Evolutionary conservation across 768 basidiomycete genomes (phyloP), one percentile per base, ranked within the genome.

Genomic region (Xerocomellus intermedius): DNA sequence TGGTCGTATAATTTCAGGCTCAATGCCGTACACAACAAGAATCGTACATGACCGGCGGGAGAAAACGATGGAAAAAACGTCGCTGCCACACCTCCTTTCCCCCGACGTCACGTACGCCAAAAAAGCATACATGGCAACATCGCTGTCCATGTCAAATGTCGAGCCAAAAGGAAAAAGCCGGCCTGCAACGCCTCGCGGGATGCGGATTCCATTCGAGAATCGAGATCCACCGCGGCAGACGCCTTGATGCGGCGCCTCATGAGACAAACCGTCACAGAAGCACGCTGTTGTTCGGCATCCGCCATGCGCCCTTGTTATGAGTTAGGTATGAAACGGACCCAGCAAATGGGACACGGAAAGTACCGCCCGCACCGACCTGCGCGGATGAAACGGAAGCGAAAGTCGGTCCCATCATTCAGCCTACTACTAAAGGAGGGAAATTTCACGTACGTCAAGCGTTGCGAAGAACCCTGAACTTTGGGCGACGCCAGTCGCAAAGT

Each of bases 291-390:
- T n/a, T 39, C 50, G 42, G 47, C 47, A 42, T 48, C 19, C 24
- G 41, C 49, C 49, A 50, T 38, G 19, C 9, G 24, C 24, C 33
- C 30, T 4, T 22, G 26, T 30, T 30, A 36, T 41, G 50, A 52
- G 54, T 22, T 43, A 42, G 12, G 12, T 4, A 26, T 56, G 60
- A 56, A 57, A 60, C 38, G 21, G 22, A 46, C 26, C 48, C 41
- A 32, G 13, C 35, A 16, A 12, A 10, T 16, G 19, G 19, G 36
- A 26, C 28, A 36, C 42, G 45, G 47, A 33, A 38, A 39, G 32
- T 32, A 39, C 54, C 48, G 33, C 28, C 38, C 30, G 19, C 26
- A 42, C 32, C 30, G 41, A 7, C 17, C n/a, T 6, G 26, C 6
- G 16, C 42, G 36, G 39, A 22, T 24, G 42, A 47, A 50, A 48